phyloP scores from a whole-genome alignment of 2,329 filamentous ascomycete genomes.

The Aspergillus jensenii region DNA sequence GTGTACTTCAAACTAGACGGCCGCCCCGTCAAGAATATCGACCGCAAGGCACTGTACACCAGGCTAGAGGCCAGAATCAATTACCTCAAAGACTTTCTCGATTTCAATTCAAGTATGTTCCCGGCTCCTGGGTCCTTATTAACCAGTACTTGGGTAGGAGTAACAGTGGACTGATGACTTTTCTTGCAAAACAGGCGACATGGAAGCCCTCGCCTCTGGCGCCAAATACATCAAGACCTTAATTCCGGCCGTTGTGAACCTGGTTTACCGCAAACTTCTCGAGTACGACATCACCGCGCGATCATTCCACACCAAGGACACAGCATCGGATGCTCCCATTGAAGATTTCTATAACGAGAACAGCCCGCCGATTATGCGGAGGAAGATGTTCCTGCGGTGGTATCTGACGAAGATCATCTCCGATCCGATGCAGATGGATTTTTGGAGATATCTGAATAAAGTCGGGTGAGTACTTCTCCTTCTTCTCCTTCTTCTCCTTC shows the following conservation, averaged over 20 bases:
- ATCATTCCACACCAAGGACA: slow-evolving; percentile 64
- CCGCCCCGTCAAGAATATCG: slow-evolving; percentile 57
- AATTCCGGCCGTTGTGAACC: slow-evolving; percentile 79
- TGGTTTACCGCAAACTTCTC: slow-evolving; percentile 79
- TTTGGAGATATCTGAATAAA: slow-evolving; percentile 83
- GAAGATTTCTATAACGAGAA: slow-evolving; percentile 65
- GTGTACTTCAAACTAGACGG: slow-evolving; percentile 20
- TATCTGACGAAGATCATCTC: slow-evolving; percentile 74
- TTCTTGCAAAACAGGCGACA: slow-evolving; percentile 57
- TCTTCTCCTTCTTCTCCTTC: not conserved
- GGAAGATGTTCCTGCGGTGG: slow-evolving; percentile 75
- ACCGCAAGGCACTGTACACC: slow-evolving; percentile 70
- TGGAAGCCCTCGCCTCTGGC: slow-evolving; percentile 67
- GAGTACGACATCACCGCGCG: slow-evolving; percentile 79
- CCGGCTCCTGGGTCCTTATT: not conserved
- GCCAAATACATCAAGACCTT: slow-evolving; percentile 78
- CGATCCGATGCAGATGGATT: slow-evolving; percentile 72
- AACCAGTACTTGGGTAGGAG: not conserved
- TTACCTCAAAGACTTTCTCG: slow-evolving; percentile 73
- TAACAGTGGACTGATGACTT: not conserved
- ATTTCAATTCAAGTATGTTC: slow-evolving; percentile 67
- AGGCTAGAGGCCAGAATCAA: slow-evolving; percentile 67
- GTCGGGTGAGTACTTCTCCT: slow-evolving; percentile 59
- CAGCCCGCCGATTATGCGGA: slow-evolving; percentile 71
- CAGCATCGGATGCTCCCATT: slow-evolving; percentile 65